Evolutionary conservation across 352 stramenopile genomes (phyloP), one percentile per base, ranked within the genome.

Genomic region (Phytophthora parvispora): DNA sequence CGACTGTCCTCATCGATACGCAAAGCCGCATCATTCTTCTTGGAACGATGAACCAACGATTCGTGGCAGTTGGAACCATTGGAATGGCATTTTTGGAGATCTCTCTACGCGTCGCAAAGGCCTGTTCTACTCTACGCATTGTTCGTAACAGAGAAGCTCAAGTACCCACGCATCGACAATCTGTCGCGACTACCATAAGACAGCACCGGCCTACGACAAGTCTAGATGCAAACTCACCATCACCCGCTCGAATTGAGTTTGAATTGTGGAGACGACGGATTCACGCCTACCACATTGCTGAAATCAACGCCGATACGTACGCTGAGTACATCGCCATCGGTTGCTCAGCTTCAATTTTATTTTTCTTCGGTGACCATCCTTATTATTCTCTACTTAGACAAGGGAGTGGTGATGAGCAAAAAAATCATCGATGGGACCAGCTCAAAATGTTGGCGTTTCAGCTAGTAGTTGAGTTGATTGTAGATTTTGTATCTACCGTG

Each of bases 311-410:
- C 0, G 62, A 80, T 9, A 84, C 74, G 47, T 65, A 67, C 20
- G 68, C 71, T 6, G 79, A 85, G 58, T 87, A 87, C 47, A 80
- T 87, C 1, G 67, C 76, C 0, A 80, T 83, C 48, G 65, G 64
- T 3, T 77, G 76, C 18, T 79, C 68, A 2, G 64, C 60, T 15
- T 64, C 64, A 1, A 78, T 82, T n/a, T 22, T 83, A 27, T 60
- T 63, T 32, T 70, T 85, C 36, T 78, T 74, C 28, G 64, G 59
- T 15, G 27, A 76, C 18, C 74, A 81, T 22, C 74, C 67, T 4
- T 51, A 76, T 16, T 84, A 77, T 47, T 60, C 42, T 3, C n/a
- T 76, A 0, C n/a, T 69, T 7, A 55, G 52, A 8, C 40, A 60
- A 51, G 20, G 53, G 64, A 6, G 22, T 16, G 8, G 6, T 27